Percentiles rank a stretch among this genome's conserved stretches.
Conservation (phyloP, 257 asterid species). For the Prunella vulgaris region DNA sequence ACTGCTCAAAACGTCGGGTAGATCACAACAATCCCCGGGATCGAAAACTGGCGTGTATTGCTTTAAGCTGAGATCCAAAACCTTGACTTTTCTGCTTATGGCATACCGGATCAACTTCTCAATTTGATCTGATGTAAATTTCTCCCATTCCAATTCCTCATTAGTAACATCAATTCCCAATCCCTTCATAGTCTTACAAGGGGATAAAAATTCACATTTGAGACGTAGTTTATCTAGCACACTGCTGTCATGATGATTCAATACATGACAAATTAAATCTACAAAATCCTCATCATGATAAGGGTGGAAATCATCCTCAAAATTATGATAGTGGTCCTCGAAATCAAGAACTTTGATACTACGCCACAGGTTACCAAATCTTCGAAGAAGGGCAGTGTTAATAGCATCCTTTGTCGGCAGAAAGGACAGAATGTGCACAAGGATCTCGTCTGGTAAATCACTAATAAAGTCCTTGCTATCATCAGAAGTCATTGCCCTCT, state of each 20-base stretch:
- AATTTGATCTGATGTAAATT: slow-evolving; percentile 4
- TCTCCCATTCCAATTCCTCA: background rate
- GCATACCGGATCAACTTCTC: slow-evolving; percentile 28
- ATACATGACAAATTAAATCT: slow-evolving; percentile 19
- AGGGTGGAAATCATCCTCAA: background rate
- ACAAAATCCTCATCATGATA: background rate
- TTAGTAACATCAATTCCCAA: background rate
- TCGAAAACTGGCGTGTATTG: background rate
- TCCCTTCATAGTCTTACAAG: background rate
- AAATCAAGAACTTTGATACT: slow-evolving; percentile 26
- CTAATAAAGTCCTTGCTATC: slow-evolving; percentile 20
- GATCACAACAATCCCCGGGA: slow-evolving; percentile 4
- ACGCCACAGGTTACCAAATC: slow-evolving; percentile 32
- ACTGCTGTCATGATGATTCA: slow-evolving; percentile 4
- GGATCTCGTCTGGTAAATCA: slow-evolving; percentile 30
- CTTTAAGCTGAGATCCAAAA: slow-evolving; percentile 27
- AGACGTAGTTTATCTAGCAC: slow-evolving; percentile 23
- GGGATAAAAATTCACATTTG: background rate
- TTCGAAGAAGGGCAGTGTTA: slow-evolving; percentile 19
- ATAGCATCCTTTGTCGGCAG: slow-evolving; percentile 23
- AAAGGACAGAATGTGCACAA: slow-evolving; percentile 28
- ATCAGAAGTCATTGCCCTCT: background rate
- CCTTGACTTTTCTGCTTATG: slow-evolving; percentile 25
- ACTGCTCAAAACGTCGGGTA: slow-evolving; percentile 31
- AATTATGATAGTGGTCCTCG: slow-evolving; percentile 10